Evolutionary conservation across 176 grass and related monocot genomes (phyloP), one percentile per base, ranked within the genome.

Genomic region (Echinochloa phyllopogon): DNA sequence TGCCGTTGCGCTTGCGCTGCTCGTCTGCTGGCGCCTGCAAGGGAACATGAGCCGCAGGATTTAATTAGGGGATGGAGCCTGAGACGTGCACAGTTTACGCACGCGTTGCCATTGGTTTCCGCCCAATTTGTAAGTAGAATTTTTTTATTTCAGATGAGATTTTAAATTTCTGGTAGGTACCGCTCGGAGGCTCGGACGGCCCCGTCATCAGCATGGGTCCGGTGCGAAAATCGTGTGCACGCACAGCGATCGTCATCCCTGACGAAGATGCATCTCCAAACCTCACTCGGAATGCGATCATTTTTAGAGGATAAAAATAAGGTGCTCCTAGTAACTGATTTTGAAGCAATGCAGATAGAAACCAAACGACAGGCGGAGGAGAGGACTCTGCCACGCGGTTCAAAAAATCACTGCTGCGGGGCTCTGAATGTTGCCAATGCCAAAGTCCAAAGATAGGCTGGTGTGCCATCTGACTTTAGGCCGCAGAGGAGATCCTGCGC

Each of bases 51-150:
- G 39, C 23, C 39, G 11, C 16, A 64, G 69, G 21, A 6, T 70
- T 69, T 43, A 33, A 72, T 8, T 59, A 60, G 14, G n/a, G 2
- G 13, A 38, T 13, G 11, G 12, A 48, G 20, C 21, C 41, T 86
- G 63, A 23, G 78, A 58, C 13, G 70, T 3, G 48, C 61, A 76
- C 72, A 69, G 50, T 77, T 64, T 16, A 10, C 43, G 57, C 82
- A 65, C 71, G 70, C 70, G 3, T 50, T 13, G 56, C 42, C 41
- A 17, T 18, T 16, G 18, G 56, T 61, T 37, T 38, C 55, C 25
- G 13, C 7, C 20, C 43, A n/a, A 16, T 61, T 83, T 63, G 45
- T 8, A 60, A 60, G 50, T 24, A 23, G 0, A 15, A 4, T 3
- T 2, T 13, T 39, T 67, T 21, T 25, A 25, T 71, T 44, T 45